Percentiles rank a stretch among this genome's conserved stretches.
phyloP scores from a whole-genome alignment of 2,329 filamentous ascomycete genomes.

The Aschersonia sp. region DNA sequence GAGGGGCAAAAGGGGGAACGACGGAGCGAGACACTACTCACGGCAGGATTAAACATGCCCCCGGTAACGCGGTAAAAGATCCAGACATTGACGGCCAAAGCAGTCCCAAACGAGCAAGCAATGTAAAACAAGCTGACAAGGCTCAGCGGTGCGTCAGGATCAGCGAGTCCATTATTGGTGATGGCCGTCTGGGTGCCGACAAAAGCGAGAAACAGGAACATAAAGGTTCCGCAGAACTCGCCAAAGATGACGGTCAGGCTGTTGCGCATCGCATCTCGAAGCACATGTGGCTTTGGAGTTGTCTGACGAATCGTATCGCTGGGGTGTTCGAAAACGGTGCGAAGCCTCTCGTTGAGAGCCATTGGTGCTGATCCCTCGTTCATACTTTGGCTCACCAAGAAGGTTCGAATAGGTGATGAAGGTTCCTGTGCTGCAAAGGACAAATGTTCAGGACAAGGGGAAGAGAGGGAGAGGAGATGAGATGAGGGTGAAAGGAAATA shows the following conservation, averaged over 20 bases:
- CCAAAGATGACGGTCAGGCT: conserved; percentile 27
- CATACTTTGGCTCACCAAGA: background rate
- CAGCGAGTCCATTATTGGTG: conserved; percentile 13
- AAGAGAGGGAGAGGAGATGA: too few relatives aligned
- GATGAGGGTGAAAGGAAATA: too few relatives aligned
- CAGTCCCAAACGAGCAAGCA: conserved; percentile 32
- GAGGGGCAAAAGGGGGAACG: too few relatives aligned
- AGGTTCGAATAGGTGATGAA: background rate
- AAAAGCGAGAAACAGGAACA: conserved; percentile 33
- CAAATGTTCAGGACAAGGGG: background rate
- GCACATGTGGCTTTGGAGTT: background rate
- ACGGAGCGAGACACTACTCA: conserved; percentile 13
- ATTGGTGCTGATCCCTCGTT: background rate
- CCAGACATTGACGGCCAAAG: conserved; percentile 37
- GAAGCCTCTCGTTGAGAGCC: background rate
- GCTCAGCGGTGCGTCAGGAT: conserved; percentile 13
- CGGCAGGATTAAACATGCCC: conserved; percentile 35
- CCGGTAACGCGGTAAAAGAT: conserved; percentile 36
- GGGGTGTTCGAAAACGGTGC: background rate
- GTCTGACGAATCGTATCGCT: background rate
- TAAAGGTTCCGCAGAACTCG: conserved; percentile 38
- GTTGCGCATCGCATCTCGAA: conserved; percentile 12
- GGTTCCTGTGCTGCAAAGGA: background rate
- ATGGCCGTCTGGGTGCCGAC: conserved; percentile 24
- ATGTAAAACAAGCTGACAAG: conserved; percentile 31